Base-by-base conservation (phyloP, 495 filamentous ascomycete genomes). In the Penicillium odoratum region DNA sequence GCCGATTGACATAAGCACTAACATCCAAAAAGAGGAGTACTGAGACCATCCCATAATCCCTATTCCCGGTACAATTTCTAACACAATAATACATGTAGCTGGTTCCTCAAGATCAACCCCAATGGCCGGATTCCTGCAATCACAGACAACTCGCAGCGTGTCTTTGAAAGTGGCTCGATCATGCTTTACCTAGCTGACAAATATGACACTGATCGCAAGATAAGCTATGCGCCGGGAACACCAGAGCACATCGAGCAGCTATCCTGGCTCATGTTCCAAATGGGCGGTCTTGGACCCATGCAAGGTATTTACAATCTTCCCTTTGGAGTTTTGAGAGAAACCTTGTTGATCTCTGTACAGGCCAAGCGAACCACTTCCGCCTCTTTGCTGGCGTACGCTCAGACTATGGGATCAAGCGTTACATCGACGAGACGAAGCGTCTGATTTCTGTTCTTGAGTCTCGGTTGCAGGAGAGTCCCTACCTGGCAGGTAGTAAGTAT, bases 61-160 rank as follows among this genome's bases (percentile, higher is more conserved):
- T 1, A 33, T 38, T 38, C 34, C 34, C 34, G 7, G 8, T 3
- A 11, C 33, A 11, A 11, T 13, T 16, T 43, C 38, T 42, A 26
- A 46, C 16, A 13, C 8, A 30, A 16, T 13, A 6, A 18, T 11
- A 21, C 21, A 21, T 21, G 36, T n/a, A 71, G 68, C 15, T 92
- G 89, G 88, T 96, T 91, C 73, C 77, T 94, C 30, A 84, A 83
- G 21, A 92, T 96, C 67, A 96, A 94, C 67, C 92, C 92, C 40
- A 96, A 96, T 66, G 92, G 92, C 52, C 88, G 92, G 43, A 93
- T 96, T 55, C 92, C 92, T 7, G 90, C 91, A 1, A 65, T 96
- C 15, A 61, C 63, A 5, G 63, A 73, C 54, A 67, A 69, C 31
- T 59, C 64, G 4, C 70, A 74, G 57, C 72, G 77, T 28, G 67